These are phyloP conservation scores for Aureobasidium vineae DNA, from an alignment of 2,329 filamentous ascomycete genomes.

Conservation along the genomic window DNA sequence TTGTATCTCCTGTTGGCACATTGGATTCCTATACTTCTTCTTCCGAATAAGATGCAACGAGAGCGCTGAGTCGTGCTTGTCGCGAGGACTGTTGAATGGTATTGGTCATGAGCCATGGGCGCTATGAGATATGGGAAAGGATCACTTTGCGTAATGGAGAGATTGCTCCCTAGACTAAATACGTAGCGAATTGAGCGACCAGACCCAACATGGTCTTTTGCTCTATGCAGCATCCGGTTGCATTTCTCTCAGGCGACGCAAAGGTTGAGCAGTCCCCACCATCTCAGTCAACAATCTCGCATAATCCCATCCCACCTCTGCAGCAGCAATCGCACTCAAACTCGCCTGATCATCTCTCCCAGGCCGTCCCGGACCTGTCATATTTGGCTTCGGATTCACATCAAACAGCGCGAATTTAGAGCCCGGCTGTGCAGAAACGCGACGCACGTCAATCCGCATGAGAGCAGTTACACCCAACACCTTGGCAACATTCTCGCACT, in stretches of 20 bases:
- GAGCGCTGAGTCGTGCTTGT: no score
- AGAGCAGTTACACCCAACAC: constrained; percentile 46
- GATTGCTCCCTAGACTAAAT: no score
- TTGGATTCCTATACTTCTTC: no score
- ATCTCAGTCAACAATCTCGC: constrained; percentile 42
- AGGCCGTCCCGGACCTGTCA: constrained; percentile 50
- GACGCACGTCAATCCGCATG: constrained; percentile 50
- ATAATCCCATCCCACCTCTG: constrained; percentile 47
- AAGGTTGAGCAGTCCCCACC: constrained; percentile 30
- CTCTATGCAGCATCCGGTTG: background rate
- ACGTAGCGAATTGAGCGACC: no score
- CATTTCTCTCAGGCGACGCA: constrained; percentile 26
- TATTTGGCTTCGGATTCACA: constrained; percentile 55
- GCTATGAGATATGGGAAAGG: no score
- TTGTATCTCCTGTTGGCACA: no score
- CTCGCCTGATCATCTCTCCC: constrained; percentile 52
- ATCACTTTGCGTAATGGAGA: no score
- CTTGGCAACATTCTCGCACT: constrained; percentile 46
- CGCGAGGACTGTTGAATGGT: no score
- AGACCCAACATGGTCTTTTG: no score
- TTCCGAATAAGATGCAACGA: no score
- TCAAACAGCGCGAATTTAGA: constrained; percentile 51
- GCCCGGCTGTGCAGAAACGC: constrained; percentile 36
- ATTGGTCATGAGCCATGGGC: no score
- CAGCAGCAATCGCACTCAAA: constrained; percentile 47